Base-by-base conservation (phyloP, 305 asterid species). In the Fraxinus angustifolia region DNA sequence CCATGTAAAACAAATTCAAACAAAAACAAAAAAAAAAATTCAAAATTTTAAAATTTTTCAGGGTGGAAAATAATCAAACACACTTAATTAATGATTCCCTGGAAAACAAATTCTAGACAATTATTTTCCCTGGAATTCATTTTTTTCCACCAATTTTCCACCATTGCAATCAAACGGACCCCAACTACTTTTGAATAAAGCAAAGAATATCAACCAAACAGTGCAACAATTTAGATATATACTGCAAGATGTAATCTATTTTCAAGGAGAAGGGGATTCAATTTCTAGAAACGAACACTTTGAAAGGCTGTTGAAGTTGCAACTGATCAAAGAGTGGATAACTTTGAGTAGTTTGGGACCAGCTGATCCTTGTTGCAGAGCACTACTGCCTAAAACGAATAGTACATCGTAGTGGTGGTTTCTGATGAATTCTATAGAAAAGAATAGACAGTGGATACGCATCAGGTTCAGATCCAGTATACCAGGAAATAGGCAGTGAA, bases 361-460 rank as follows among this genome's bases (percentile, higher is more conserved):
- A 84, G 89, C 62, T 84, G 71, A 79, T 79, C 73, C 33, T 81
- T 85, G 85, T 85, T 82, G 89, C 82, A 83, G 83, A 80, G 65
- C 50, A 80, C 79, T 84, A 88, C 90, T 84, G 85, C 90, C 56
- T 86, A 85, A 76, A 79, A 84, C 73, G 86, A 83, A 89, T 77
- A 85, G 83, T 85, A 73, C 86, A 81, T 71, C 78, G 80, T 79
- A 82, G 80, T 81, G 75, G 6, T 68, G 79, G 88, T 80, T 77
- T 87, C 89, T 81, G 85, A 85, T 79, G 88, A 85, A 87, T 83
- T 85, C 90, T 85, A 82, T 60, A 85, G 87, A 65, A 85, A 53
- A 89, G 88, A 84, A 79, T 77, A 85, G 88, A 87, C 40, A 80
- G 79, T 82, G 85, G 16, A 81, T 87, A 42, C 16, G 58, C n/a